phyloP scores from a whole-genome alignment of 371 early-diverging fungal species.

The Entomophthora muscae region DNA sequence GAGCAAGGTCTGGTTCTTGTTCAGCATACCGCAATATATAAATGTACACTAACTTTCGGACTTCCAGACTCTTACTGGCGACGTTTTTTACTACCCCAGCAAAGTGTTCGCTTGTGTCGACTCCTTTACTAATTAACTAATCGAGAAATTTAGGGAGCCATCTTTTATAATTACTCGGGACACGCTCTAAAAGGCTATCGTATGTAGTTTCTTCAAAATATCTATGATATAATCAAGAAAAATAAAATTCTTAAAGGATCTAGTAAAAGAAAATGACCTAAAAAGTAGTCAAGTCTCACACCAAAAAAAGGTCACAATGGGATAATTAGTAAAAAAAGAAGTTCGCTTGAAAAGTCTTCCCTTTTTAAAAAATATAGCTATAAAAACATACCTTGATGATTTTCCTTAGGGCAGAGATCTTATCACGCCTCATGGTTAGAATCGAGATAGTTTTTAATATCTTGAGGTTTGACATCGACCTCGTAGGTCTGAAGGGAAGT shows the following conservation, averaged over 20 bases:
- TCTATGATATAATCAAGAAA: too few species aligned
- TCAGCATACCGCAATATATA: constrained; percentile 86
- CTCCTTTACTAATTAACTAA: constrained; percentile 80
- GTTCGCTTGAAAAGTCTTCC: too few species aligned
- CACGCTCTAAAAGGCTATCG: too few species aligned
- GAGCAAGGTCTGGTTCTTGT: constrained; percentile 82
- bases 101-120: constrained; percentile 79
- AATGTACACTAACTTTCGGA: constrained; percentile 87
- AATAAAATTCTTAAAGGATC: too few species aligned
- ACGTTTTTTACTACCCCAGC: constrained; percentile 95
- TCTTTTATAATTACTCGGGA: too few species aligned
- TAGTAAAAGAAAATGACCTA: too few species aligned
- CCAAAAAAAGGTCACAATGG: too few species aligned
- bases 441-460: constrained; percentile 55
- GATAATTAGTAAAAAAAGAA: too few species aligned
- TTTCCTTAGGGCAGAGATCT: constrained; percentile 74
- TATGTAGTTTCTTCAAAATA: too few species aligned
- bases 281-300: too few species aligned
- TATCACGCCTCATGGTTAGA: constrained; percentile 79
- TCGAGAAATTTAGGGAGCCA: too few species aligned
- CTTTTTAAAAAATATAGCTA: too few species aligned
- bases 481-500: constrained; percentile 65
- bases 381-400: constrained; percentile 55
- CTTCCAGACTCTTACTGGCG: constrained; percentile 70
- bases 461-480: constrained; percentile 62